Conservation (phyloP, 1,139 yeast species). For the Kurtzmaniella natalensis region DNA sequence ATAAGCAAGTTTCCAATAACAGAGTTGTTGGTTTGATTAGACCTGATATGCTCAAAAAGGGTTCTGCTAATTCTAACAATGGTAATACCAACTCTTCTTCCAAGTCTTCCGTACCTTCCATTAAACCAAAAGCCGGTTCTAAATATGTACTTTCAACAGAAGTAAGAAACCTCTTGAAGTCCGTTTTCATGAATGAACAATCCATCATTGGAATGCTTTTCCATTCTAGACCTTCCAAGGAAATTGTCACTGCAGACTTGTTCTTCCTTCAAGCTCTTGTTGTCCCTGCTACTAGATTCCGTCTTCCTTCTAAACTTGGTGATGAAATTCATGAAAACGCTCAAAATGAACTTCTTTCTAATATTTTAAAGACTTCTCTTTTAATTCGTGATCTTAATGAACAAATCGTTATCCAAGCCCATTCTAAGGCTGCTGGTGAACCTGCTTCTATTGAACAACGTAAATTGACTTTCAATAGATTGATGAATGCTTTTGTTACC, state of each 20-base stretch:
- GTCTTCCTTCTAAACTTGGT: slow-evolving; percentile 95
- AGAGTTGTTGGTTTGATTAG: slow-evolving; percentile 75
- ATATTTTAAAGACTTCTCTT: slow-evolving; percentile 73
- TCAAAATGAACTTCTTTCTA: slow-evolving; percentile 83
- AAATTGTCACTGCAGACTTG: slow-evolving; percentile 68
- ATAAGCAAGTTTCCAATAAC: slow-evolving; percentile 76
- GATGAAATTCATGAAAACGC: slow-evolving; percentile 94
- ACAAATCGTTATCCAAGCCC: slow-evolving; percentile 55
- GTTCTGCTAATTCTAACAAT: slow-evolving; percentile 10
- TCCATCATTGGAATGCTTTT: slow-evolving; percentile 57
- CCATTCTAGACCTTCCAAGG: slow-evolving; percentile 68
- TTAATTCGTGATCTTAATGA: slow-evolving; percentile 86
- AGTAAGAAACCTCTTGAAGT: slow-evolving; percentile 69
- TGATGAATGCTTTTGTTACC: slow-evolving; percentile 93
- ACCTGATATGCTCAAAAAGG: slow-evolving; percentile 58
- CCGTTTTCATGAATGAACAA: slow-evolving; percentile 73
- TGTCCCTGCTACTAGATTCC: slow-evolving; percentile 95
- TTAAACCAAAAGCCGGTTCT: slow-evolving; percentile 63
- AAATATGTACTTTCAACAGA: slow-evolving; percentile 87
- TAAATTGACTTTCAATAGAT: slow-evolving; percentile 74
- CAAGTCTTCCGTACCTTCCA: slow-evolving; percentile 30
- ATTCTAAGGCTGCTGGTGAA: slow-evolving; percentile 56
- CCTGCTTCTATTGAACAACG: slow-evolving; percentile 46
- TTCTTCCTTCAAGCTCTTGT: slow-evolving; percentile 84
- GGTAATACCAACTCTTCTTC: slow-evolving; percentile 11